Conservation (phyloP, 2,329 filamentous ascomycete genomes). For the Penicillium thymicola region DNA sequence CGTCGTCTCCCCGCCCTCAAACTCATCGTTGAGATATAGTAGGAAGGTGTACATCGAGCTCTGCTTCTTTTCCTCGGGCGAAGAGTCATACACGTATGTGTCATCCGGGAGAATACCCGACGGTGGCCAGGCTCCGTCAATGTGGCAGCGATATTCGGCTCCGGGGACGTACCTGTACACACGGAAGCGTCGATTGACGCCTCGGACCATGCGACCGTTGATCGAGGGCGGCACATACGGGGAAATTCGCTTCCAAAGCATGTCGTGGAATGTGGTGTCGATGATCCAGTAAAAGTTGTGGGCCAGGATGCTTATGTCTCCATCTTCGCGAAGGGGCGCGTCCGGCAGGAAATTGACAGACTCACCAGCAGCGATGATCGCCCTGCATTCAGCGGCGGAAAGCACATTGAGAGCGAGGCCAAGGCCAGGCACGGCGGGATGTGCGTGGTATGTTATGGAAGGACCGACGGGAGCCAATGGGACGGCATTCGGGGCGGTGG, state of each 20-base stretch:
- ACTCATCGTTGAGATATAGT: constrained; percentile 69
- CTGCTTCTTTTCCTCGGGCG: constrained; percentile 57
- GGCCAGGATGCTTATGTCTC: constrained; percentile 62
- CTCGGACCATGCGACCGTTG: constrained; percentile 56
- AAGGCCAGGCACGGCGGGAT: constrained; percentile 62
- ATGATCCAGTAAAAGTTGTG: constrained; percentile 74
- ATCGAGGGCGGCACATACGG: constrained; percentile 56
- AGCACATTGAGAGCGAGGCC: constrained; percentile 60
- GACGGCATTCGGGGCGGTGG: constrained; percentile 58
- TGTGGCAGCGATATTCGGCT: constrained; percentile 68
- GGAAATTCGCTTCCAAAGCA: constrained; percentile 60
- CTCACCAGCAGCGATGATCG: constrained; percentile 66
- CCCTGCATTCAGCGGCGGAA: constrained; percentile 58
- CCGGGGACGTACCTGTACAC: constrained; percentile 71
- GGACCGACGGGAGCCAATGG: constrained; percentile 47
- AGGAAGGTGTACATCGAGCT: constrained; percentile 68
- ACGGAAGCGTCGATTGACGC: constrained; percentile 66
- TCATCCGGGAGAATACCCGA: constrained; percentile 59
- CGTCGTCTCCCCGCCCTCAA: constrained; percentile 67
- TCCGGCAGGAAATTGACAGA: constrained; percentile 65
- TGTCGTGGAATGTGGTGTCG: constrained; percentile 61
- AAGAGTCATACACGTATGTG: constrained; percentile 65
- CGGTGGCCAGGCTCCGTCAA: constrained; percentile 70
- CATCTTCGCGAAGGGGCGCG: constrained; percentile 63
- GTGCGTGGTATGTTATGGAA: constrained; percentile 54